Conservation (phyloP, 306 rosid species). For the Quercus mongolica region DNA sequence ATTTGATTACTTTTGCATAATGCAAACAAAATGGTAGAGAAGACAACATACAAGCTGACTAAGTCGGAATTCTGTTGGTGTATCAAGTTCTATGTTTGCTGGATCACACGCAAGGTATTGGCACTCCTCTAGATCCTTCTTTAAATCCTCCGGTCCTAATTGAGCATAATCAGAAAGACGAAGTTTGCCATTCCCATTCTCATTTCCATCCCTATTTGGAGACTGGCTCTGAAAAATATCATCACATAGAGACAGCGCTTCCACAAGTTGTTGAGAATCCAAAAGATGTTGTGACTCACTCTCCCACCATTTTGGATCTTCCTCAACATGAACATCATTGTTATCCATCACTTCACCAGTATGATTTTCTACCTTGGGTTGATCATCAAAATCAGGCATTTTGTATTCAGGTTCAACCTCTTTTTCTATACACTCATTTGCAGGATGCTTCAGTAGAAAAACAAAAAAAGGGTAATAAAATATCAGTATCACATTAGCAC, state of each 20-base stretch:
- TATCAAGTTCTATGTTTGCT: constrained; percentile 51
- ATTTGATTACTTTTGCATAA: background rate
- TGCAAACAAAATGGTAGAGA: background rate
- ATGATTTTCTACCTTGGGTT: constrained; percentile 21
- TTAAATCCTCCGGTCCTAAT: constrained; percentile 67
- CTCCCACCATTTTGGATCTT: constrained; percentile 78
- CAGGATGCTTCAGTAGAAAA: constrained; percentile 20
- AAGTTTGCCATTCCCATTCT: constrained; percentile 29
- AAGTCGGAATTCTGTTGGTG: constrained; percentile 66
- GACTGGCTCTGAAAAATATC: constrained; percentile 84
- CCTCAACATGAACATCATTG: constrained; percentile 41
- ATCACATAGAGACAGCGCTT: constrained; percentile 61
- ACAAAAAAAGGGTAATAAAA: constrained; percentile 10
- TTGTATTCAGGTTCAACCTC: constrained; percentile 44
- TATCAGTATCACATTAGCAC: constrained; percentile 16
- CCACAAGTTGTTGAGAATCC: constrained; percentile 80
- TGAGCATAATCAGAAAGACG: constrained; percentile 60
- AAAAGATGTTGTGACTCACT: constrained; percentile 77
- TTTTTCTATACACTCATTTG: constrained; percentile 27
- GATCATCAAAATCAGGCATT: constrained; percentile 25
- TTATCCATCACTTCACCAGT: constrained; percentile 24
- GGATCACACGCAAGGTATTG: constrained; percentile 58
- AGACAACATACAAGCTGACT: constrained; percentile 68
- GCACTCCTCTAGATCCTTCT: constrained; percentile 81
- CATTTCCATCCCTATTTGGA: constrained; percentile 42